These are phyloP conservation scores for Mucor racemosus DNA, from an alignment of 371 early-diverging fungal species.

Conservation along the genomic window DNA sequence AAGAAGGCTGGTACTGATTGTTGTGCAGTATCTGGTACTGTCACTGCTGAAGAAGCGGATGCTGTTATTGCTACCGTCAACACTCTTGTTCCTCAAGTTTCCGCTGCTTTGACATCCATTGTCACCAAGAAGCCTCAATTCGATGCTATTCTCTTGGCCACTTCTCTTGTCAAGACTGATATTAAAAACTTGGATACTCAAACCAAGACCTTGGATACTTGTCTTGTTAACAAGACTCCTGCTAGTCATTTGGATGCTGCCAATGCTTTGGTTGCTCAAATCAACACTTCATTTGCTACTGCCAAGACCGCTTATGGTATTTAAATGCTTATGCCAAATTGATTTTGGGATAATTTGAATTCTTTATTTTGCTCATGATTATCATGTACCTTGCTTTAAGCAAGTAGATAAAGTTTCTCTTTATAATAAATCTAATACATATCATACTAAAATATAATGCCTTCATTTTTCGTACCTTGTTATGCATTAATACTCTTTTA, in stretches of 20 bases:
- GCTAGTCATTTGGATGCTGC: constrained; percentile 16
- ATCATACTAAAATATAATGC: no score
- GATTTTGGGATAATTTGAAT: no score
- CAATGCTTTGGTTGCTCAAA: constrained; percentile 13
- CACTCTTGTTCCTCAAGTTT: constrained; percentile 14
- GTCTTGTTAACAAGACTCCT: constrained; percentile 26
- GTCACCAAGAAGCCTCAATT: no score
- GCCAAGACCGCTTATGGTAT: constrained; percentile 14
- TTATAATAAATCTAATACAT: no score
- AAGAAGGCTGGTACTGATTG: constrained; percentile 22
- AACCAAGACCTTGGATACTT: constrained; percentile 20
- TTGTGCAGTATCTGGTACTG: constrained; percentile 7
- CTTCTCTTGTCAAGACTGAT: no score
- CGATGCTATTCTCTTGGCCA: no score
- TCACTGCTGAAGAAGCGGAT: constrained; percentile 23
- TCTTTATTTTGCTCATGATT: no score
- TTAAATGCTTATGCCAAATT: no score
- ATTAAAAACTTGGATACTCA: constrained; percentile 13
- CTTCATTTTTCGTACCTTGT: no score
- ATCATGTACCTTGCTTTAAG: no score
- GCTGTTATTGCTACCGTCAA: constrained; percentile 19
- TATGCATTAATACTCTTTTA: no score
- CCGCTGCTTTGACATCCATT: constrained; percentile 16
- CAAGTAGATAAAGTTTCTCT: no score
- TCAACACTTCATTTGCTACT: constrained; percentile 19